Conservation (phyloP, 495 filamentous ascomycete species). For the Tuber borchii region DNA sequence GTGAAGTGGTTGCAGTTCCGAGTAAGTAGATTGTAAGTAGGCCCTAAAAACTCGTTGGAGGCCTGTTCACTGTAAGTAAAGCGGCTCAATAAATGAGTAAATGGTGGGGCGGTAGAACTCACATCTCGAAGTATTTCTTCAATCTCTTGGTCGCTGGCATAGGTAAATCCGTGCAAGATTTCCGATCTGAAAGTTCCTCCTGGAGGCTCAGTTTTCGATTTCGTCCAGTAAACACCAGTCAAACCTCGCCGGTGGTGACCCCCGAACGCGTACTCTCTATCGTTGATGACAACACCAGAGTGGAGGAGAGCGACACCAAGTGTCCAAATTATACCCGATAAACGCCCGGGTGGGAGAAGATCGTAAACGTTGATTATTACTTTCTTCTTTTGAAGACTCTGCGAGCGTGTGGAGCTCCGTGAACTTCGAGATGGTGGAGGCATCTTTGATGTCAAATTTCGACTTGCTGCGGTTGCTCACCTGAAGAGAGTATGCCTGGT, state of each 20-base stretch:
- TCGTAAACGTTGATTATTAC: conserved; percentile 77
- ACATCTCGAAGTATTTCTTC: conserved; percentile 56
- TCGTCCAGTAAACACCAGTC: conserved; percentile 74
- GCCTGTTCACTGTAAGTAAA: conserved; percentile 40
- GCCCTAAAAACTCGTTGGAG: conserved; percentile 61
- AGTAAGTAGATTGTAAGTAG: conserved; percentile 66
- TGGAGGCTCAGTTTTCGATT: conserved; percentile 59
- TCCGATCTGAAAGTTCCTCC: conserved; percentile 64
- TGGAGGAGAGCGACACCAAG: conserved; percentile 67
- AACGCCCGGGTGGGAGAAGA: conserved; percentile 61
- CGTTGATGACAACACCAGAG: conserved; percentile 69
- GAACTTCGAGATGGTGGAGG: conserved; percentile 23
- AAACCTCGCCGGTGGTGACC: conserved; percentile 61
- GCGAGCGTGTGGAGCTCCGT: conserved; percentile 33
- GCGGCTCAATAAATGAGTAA: background rate
- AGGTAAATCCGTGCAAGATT: conserved; percentile 66
- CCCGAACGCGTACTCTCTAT: conserved; percentile 74
- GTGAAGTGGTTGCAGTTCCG: conserved; percentile 83
- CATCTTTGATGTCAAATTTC: conserved; percentile 38
- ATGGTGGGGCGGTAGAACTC: background rate
- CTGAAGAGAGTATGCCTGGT: background rate
- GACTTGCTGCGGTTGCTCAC: background rate
- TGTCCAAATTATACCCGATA: conserved; percentile 64
- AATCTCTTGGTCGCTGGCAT: conserved; percentile 57
- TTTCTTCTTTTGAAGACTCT: conserved; percentile 61